These are phyloP conservation scores for Termitomyces sp. DNA, from an alignment of 768 basidiomycete species.

Conservation along the genomic window DNA sequence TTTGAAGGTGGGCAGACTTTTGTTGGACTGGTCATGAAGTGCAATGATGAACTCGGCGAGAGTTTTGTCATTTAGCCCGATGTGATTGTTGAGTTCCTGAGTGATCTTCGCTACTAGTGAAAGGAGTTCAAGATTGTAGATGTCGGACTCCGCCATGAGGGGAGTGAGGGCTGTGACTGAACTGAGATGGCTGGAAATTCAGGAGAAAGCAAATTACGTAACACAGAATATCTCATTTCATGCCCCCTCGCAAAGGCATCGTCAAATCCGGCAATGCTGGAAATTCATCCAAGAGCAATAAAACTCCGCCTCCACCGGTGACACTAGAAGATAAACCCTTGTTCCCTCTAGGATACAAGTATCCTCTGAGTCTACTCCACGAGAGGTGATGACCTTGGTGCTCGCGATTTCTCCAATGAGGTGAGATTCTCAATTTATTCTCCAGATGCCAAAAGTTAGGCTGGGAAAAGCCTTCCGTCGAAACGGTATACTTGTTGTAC, in stretches of 20 bases:
- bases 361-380: conserved; percentile 69
- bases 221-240: conserved; percentile 16
- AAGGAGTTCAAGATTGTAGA: conserved; percentile 90
- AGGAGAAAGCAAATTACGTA: conserved; percentile 9
- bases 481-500: conserved; percentile 46
- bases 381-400: conserved; percentile 49
- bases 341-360: conserved; percentile 84
- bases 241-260: conserved; percentile 72
- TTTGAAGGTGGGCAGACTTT: conserved; percentile 75
- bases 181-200: not conserved
- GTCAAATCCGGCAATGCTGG: conserved; percentile 90
- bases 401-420: not conserved
- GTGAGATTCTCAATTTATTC: not conserved
- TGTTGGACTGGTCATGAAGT: conserved; percentile 79
- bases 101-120: conserved; percentile 89
- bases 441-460: conserved; percentile 80
- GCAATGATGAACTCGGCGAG: conserved; percentile 93
- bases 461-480: conserved; percentile 82
- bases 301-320: conserved; percentile 16
- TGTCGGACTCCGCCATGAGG: conserved; percentile 62
- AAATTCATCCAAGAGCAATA: conserved; percentile 62
- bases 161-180: not conserved
- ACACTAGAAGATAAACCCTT: conserved; percentile 46
- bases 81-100: conserved; percentile 89
- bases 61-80: conserved; percentile 82